Conservation (phyloP, 1,284 basidiomycete species). For the Earliella scabrosa region DNA sequence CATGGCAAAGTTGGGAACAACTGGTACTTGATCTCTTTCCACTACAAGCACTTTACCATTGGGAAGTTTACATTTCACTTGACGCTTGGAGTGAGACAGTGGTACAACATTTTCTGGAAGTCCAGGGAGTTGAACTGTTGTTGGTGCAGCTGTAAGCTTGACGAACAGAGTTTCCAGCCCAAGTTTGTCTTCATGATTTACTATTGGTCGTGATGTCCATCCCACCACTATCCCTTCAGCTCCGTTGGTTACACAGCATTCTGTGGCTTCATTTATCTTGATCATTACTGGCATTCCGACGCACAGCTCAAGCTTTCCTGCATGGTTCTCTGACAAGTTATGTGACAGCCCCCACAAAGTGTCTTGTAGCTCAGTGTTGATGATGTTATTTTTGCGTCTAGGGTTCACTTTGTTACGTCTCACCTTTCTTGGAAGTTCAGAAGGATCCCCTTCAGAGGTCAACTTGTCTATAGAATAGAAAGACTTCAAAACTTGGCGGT, state of each 20-base stretch:
- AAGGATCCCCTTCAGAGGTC: not conserved
- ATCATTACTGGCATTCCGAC: conserved; percentile 44
- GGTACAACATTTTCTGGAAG: conserved; percentile 46
- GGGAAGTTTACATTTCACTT: conserved; percentile 26
- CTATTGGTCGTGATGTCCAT: conserved; percentile 25
- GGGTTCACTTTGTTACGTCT: conserved; percentile 1
- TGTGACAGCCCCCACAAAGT: conserved; percentile 35
- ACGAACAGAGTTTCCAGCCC: conserved; percentile 43
- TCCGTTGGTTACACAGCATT: too few species aligned
- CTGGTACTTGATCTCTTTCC: conserved; percentile 35
- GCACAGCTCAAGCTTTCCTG: conserved; percentile 40
- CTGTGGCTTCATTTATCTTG: not conserved
- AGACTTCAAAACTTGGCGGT: conserved; percentile 16
- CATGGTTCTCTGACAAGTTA: conserved; percentile 25
- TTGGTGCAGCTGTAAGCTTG: conserved; percentile 35
- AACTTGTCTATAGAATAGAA: conserved; percentile 38
- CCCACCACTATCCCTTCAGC: conserved; percentile 27
- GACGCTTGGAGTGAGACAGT: conserved; percentile 23
- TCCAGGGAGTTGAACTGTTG: conserved; percentile 32
- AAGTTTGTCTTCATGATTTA: conserved; percentile 42
- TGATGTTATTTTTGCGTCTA: conserved; percentile 2
- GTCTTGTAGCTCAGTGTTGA: conserved; percentile 25
- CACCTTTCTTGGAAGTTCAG: not conserved
- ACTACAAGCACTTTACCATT: conserved; percentile 33
- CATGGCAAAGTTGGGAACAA: conserved; percentile 46